Percentiles rank a stretch among this genome's conserved stretches.
phyloP scores from a whole-genome alignment of 2,329 filamentous ascomycete species.

The Lanzia echinophila region DNA sequence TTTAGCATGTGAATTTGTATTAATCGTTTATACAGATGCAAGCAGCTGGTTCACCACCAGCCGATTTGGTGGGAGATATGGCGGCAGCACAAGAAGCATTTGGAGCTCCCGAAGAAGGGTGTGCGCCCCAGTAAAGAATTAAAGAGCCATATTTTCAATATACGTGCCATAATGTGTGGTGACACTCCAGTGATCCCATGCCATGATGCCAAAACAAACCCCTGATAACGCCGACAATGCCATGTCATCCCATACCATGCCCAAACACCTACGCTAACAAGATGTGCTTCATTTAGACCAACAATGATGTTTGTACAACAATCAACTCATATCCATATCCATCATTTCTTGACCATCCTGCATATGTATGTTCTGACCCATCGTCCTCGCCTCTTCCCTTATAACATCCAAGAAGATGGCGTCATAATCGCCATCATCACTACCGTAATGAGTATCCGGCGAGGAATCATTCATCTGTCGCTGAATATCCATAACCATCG shows the following conservation, averaged over 20 bases:
- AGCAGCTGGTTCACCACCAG: slow-evolving; percentile 81
- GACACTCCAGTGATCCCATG: slow-evolving; percentile 8
- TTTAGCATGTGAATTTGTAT: slow-evolving; percentile 11
- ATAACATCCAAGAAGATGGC: slow-evolving; percentile 59
- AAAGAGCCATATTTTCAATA: slow-evolving; percentile 5
- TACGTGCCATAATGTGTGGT: slow-evolving; percentile 5
- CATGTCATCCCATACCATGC: slow-evolving; percentile 4
- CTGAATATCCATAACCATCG: slow-evolving; percentile 4
- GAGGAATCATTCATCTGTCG: slow-evolving; percentile 2
- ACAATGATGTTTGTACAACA: not conserved
- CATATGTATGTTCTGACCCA: slow-evolving; percentile 4
- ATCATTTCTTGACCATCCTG: slow-evolving; percentile 15
- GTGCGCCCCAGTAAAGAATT: slow-evolving; percentile 49
- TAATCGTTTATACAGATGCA: slow-evolving; percentile 67
- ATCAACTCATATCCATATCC: slow-evolving; percentile 10
- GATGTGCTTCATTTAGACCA: not conserved
- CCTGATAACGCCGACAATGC: slow-evolving; percentile 7
- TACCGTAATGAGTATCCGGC: slow-evolving; percentile 24
- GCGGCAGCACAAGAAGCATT: slow-evolving; percentile 70
- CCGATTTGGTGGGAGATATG: slow-evolving; percentile 87
- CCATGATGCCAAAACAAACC: not conserved
- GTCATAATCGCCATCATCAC: slow-evolving; percentile 56
- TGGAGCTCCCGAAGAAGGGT: slow-evolving; percentile 53
- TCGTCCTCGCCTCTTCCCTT: slow-evolving; percentile 35
- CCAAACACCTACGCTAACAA: slow-evolving; percentile 24